A percentile compares a stretch with the other conserved stretches of the same genome.
Evolutionary conservation across 1,284 basidiomycete species (phyloP).

Genomic region (Microbotryum lychnidis-dioicae): DNA sequence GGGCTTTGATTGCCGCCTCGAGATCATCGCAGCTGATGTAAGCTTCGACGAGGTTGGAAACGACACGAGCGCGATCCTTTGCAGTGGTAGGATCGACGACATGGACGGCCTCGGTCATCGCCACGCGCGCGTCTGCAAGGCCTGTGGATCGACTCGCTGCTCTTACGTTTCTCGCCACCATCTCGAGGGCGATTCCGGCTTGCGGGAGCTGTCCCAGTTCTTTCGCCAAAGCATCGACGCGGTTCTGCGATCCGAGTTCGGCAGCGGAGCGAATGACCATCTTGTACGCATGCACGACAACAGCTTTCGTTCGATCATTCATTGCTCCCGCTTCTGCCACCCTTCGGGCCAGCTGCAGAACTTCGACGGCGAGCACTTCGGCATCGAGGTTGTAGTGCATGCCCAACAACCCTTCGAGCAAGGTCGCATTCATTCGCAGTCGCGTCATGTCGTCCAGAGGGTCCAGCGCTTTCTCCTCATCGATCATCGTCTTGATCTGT

Average conservation of each 20-base stretch:
- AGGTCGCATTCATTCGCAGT: neutral
- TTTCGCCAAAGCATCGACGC: neutral
- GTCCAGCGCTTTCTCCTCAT: neutral
- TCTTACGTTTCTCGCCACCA: neutral
- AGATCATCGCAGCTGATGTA: slow-evolving; percentile 19
- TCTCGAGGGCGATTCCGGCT: neutral
- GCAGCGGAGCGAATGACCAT: no score
- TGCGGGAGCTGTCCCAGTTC: slow-evolving; percentile 4
- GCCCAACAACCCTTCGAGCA: slow-evolving; percentile 1
- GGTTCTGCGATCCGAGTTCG: neutral
- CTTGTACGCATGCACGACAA: no score
- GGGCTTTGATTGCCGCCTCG: slow-evolving; percentile 9
- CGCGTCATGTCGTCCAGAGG: neutral
- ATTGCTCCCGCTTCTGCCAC: no score
- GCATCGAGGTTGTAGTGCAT: no score
- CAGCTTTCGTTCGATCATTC: no score
- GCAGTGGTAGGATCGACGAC: no score
- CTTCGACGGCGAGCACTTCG: no score
- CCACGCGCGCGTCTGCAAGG: no score
- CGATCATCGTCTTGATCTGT: slow-evolving; percentile 2
- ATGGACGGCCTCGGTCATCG: no score
- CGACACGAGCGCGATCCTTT: slow-evolving; percentile 13
- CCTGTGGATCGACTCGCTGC: neutral
- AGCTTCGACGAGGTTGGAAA: slow-evolving; percentile 13
- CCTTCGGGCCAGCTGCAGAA: no score